A percentile compares a stretch with the other conserved stretches of the same genome.
phyloP scores from a whole-genome alignment of 306 rosid species.

The Mimosa bimucronata region DNA sequence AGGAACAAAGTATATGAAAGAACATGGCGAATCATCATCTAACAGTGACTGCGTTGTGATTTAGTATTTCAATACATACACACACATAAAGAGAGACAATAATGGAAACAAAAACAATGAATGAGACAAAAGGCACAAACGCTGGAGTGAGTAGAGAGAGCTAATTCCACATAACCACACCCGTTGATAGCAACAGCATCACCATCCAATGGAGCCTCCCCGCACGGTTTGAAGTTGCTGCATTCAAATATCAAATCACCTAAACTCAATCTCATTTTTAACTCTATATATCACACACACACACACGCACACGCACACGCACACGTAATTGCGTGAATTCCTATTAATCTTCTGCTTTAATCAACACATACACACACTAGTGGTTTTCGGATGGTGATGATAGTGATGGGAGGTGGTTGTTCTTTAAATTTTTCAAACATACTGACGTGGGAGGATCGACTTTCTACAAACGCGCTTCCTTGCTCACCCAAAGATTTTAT shows the following conservation, averaged over 20 bases:
- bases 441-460: too few relatives aligned
- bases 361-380: neutral
- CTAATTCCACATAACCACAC: conserved; percentile 58
- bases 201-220: conserved; percentile 57
- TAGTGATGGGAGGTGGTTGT: neutral
- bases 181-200: conserved; percentile 50
- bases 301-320: too few relatives aligned
- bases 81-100: neutral
- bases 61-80: too few relatives aligned
- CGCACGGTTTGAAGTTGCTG: conserved; percentile 55
- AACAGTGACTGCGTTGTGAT: too few relatives aligned
- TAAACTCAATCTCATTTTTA: neutral
- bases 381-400: neutral
- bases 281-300: too few relatives aligned
- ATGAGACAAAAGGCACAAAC: neutral
- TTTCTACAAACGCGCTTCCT: neutral
- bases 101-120: neutral
- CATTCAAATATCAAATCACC: conserved; percentile 24
- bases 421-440: too few relatives aligned
- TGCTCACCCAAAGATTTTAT: neutral
- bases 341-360: neutral
- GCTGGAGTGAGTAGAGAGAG: neutral
- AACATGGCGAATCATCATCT: neutral
- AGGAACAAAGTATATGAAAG: neutral
- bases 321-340: too few relatives aligned